phyloP scores from a whole-genome alignment of 1,284 basidiomycete genomes.

The Phlebopus sp. region DNA sequence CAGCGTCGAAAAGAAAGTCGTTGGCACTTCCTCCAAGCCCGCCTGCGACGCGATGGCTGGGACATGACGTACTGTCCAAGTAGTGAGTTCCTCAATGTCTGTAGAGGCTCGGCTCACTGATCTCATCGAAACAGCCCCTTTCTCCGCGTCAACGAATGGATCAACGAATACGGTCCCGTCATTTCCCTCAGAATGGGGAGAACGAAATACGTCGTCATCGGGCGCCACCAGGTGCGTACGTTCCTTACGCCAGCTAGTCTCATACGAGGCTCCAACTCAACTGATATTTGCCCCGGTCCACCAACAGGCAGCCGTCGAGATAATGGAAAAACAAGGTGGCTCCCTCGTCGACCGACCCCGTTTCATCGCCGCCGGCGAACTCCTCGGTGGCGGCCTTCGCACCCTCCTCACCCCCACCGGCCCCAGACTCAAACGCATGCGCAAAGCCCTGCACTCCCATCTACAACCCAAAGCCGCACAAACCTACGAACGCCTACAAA shows the following conservation, averaged over 20 bases:
- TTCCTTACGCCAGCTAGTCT: too few relatives aligned
- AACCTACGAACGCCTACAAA: slow-evolving; percentile 5
- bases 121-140: slow-evolving; percentile 11
- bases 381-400: slow-evolving; percentile 6
- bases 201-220: slow-evolving; percentile 1
- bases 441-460: slow-evolving; percentile 10
- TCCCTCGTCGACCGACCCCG: slow-evolving; percentile 19
- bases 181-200: slow-evolving; percentile 1
- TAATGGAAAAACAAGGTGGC: slow-evolving; percentile 22
- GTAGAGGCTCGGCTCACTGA: too few relatives aligned
- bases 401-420: slow-evolving; percentile 7
- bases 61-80: not conserved
- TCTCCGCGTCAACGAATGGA: slow-evolving; percentile 21
- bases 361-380: slow-evolving; percentile 10
- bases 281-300: not conserved
- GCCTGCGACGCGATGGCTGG: not conserved
- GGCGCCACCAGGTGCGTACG: slow-evolving; percentile 2
- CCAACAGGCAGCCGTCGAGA: slow-evolving; percentile 9
- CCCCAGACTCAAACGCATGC: slow-evolving; percentile 5
- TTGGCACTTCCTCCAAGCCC: not conserved
- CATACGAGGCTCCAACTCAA: too few relatives aligned
- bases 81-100: not conserved
- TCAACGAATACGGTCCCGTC: slow-evolving; percentile 16
- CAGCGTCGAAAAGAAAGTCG: not conserved
- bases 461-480: slow-evolving; percentile 10